These are phyloP conservation scores for Yueomyces sp. DNA, from an alignment of 1,139 yeast genomes.

Conservation along the genomic window DNA sequence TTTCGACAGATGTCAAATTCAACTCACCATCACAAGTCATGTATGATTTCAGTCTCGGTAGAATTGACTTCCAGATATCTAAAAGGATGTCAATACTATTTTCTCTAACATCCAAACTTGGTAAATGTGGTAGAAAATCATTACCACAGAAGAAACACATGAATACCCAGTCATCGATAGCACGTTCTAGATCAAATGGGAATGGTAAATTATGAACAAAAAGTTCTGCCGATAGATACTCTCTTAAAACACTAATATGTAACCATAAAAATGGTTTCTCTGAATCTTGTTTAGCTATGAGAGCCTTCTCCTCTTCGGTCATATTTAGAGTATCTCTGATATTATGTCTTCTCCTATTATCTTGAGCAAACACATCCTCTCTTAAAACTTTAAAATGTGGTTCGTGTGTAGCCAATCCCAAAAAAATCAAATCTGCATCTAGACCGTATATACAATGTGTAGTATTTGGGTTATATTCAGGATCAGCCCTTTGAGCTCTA, in stretches of 20 bases:
- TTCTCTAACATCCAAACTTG: conserved; percentile 89
- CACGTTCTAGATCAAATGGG: conserved; percentile 81
- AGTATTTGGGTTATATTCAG: conserved; percentile 78
- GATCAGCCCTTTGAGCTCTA: conserved; percentile 72
- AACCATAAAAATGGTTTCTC: conserved; percentile 90
- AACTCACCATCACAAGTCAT: conserved; percentile 84
- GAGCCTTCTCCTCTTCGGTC: conserved; percentile 48
- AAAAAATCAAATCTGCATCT: conserved; percentile 94
- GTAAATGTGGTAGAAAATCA: conserved; percentile 94
- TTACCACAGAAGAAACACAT: conserved; percentile 98
- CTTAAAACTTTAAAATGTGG: conserved; percentile 90
- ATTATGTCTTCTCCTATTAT: conserved; percentile 30
- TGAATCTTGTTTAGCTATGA: conserved; percentile 42
- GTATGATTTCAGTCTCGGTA: conserved; percentile 60
- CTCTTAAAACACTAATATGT: conserved; percentile 77
- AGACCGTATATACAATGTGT: conserved; percentile 92
- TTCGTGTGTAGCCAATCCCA: conserved; percentile 92
- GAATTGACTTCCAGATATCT: conserved; percentile 65
- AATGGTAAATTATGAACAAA: conserved; percentile 57
- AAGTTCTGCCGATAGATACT: conserved; percentile 76
- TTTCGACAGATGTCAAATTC: conserved; percentile 64
- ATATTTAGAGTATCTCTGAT: conserved; percentile 40
- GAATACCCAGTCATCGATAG: conserved; percentile 97
- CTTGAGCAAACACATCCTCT: conserved; percentile 88
- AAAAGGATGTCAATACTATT: conserved; percentile 79